Evolutionary conservation across 345 rosid species (phyloP), one percentile per base, ranked within the genome.

Genomic region (Aquilaria sinensis): DNA sequence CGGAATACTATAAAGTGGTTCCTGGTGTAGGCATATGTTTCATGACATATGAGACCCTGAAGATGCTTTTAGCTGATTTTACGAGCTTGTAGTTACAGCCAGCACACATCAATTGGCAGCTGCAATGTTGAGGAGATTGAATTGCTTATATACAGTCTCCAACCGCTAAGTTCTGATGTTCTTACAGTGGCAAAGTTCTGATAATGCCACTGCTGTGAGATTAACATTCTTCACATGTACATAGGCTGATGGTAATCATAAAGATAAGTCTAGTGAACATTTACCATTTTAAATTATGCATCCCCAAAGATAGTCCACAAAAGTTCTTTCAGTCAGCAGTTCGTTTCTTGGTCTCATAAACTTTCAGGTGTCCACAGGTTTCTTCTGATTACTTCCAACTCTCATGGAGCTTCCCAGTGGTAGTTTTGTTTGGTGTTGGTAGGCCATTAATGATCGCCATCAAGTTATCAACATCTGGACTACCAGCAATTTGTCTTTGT

Each of bases 21-120:
- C 98, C 97, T 3, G 84, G 94, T 54, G 96, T 93, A 3, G 98
- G 97, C 12, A 93, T 90, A 14, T 85, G 96, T 73, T 93, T 93
- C 80, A 93, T 90, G 97, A 89, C 97, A 9, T 90, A 93, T 10
- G 98, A 93, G 80, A 78, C 86, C 30, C 74, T 93, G 70, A 88
- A 85, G 85, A 77, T 71, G 73, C 75, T 90, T 69, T 72, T 86
- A 15, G 79, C 71, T 37, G 84, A 86, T 67, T 68, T 75, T 53
- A 32, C 76, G 12, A 33, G 72, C 63, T 57, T 79, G 58, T 83
- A 74, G 74, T 56, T 34, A 34, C 8, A 10, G 56, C 13, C 31
- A 4, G 50, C 14, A 56, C 8, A 45, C n/a, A 4, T 46, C 33
- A 12, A n/a, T 31, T n/a, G 4, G 50, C 48, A 34, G 14, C 32